These are phyloP conservation scores for Mucor plumbeus DNA, from an alignment of 371 early-diverging fungal genomes.

Conservation along the genomic window DNA sequence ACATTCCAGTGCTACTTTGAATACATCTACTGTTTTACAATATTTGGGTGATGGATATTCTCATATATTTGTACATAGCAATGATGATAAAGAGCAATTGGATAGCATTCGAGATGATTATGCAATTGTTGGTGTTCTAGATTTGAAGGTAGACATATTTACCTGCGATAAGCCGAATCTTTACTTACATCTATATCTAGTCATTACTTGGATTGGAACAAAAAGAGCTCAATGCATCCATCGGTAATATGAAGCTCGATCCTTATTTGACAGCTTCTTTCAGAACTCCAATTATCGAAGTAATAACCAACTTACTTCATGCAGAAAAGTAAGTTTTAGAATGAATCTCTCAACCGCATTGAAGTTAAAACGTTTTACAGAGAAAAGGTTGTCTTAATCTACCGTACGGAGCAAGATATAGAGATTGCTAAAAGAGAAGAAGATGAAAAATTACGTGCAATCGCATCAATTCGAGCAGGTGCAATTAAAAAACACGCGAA, in stretches of 20 bases:
- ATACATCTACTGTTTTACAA: not conserved
- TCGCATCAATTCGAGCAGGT: conserved; percentile 1
- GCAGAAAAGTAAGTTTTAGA: conserved; percentile 9
- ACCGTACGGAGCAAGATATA: conserved; percentile 26
- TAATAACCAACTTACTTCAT: conserved; percentile 7
- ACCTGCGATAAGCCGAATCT: not conserved
- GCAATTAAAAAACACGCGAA: conserved; percentile 23
- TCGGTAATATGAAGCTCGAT: conserved; percentile 20
- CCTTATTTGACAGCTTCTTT: conserved; percentile 19
- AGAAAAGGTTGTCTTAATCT: conserved; percentile 12
- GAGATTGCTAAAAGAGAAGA: conserved; percentile 8
- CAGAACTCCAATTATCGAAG: conserved; percentile 5
- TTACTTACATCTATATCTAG: not conserved
- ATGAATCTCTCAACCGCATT: not conserved
- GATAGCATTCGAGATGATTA: not conserved
- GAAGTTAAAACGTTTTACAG: not conserved
- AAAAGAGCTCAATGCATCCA: conserved; percentile 5
- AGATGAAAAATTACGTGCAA: not conserved
- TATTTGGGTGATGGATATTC: conserved; percentile 15
- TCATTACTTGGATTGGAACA: conserved; percentile 1
- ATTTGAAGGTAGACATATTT: conserved; percentile 16
- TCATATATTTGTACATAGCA: conserved; percentile 25
- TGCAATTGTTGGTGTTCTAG: conserved; percentile 15
- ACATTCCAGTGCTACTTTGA: conserved; percentile 6
- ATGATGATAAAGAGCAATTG: not conserved